Evolutionary conservation across 306 rosid species (phyloP).

Genomic region (Malus sieversii): DNA sequence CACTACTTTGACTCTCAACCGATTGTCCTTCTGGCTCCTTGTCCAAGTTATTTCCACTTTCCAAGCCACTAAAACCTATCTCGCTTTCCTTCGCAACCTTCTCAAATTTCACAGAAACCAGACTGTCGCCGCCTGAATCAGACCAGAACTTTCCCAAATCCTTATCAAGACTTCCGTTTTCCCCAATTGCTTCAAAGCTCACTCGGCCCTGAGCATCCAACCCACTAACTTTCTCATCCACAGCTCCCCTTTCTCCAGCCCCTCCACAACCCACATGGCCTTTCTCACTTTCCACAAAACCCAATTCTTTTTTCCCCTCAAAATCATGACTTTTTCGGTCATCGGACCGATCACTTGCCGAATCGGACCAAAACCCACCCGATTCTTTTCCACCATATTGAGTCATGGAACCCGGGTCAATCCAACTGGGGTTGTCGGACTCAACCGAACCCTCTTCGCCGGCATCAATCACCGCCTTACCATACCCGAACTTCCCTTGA

Average conservation of each 20-base stretch:
- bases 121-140: slow-evolving; percentile 32
- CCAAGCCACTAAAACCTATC: slow-evolving; percentile 14
- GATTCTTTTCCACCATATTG: slow-evolving; percentile 14
- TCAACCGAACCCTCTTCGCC: slow-evolving; percentile 41
- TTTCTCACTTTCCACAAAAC: not conserved
- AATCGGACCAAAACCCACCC: slow-evolving; percentile 51
- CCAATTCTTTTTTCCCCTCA: slow-evolving; percentile 17
- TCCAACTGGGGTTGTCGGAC: slow-evolving; percentile 67
- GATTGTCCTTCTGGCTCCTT: slow-evolving; percentile 15
- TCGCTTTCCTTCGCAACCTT: slow-evolving; percentile 12
- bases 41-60: slow-evolving; percentile 7
- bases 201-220: slow-evolving; percentile 20
- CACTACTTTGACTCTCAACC: slow-evolving; percentile 16
- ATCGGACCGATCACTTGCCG: slow-evolving; percentile 51
- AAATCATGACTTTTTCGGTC: slow-evolving; percentile 31
- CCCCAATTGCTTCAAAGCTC: slow-evolving; percentile 20
- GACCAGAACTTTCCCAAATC: slow-evolving; percentile 26
- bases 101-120: slow-evolving; percentile 18
- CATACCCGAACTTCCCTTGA: slow-evolving; percentile 15
- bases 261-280: not conserved
- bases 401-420: slow-evolving; percentile 48
- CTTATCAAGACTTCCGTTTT: slow-evolving; percentile 10
- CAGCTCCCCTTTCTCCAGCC: slow-evolving; percentile 9
- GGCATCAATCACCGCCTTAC: slow-evolving; percentile 10
- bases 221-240: slow-evolving; percentile 7